Evolutionary conservation across 805 yeast genomes (phyloP).

Genomic region (Candida fluviatilis): DNA sequence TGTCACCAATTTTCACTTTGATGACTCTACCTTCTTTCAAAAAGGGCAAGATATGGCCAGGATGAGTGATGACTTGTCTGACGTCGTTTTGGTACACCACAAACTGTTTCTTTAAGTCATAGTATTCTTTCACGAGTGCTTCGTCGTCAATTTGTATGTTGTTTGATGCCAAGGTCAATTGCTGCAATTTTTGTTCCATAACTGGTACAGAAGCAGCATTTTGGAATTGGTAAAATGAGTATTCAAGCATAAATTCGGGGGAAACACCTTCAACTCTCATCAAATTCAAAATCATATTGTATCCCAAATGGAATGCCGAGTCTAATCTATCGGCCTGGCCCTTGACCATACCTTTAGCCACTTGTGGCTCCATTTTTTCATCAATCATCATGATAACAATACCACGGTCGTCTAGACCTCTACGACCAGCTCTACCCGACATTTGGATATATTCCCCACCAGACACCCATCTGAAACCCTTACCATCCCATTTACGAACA

Average conservation of each 20-base stretch:
- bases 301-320: slow-evolving; percentile 96
- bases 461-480: slow-evolving; percentile 96
- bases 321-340: slow-evolving; percentile 98
- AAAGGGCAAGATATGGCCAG: slow-evolving; percentile 78
- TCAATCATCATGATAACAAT: slow-evolving; percentile 99
- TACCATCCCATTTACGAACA: slow-evolving; percentile 98
- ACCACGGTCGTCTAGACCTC: slow-evolving; percentile 99
- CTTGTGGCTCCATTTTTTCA: slow-evolving; percentile 99
- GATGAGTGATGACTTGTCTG: slow-evolving; percentile 82
- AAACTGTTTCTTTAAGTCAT: slow-evolving; percentile 73
- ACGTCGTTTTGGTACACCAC: slow-evolving; percentile 69
- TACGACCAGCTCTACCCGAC: slow-evolving; percentile 99
- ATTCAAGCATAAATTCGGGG: slow-evolving; percentile 94
- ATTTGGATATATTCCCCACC: slow-evolving; percentile 99
- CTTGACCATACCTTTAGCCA: slow-evolving; percentile 98
- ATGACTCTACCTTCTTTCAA: slow-evolving; percentile 86
- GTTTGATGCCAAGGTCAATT: slow-evolving; percentile 46
- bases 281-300: slow-evolving; percentile 93
- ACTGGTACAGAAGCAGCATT: slow-evolving; percentile 87
- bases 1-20: slow-evolving; percentile 54
- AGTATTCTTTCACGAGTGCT: slow-evolving; percentile 69
- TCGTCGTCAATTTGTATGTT: slow-evolving; percentile 68
- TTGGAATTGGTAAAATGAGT: slow-evolving; percentile 93
- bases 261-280: slow-evolving; percentile 98
- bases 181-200: slow-evolving; percentile 64